These are phyloP conservation scores for Spizellomyces punctatus DNA, from an alignment of 192 early-diverging fungal genomes.

Conservation along the genomic window DNA sequence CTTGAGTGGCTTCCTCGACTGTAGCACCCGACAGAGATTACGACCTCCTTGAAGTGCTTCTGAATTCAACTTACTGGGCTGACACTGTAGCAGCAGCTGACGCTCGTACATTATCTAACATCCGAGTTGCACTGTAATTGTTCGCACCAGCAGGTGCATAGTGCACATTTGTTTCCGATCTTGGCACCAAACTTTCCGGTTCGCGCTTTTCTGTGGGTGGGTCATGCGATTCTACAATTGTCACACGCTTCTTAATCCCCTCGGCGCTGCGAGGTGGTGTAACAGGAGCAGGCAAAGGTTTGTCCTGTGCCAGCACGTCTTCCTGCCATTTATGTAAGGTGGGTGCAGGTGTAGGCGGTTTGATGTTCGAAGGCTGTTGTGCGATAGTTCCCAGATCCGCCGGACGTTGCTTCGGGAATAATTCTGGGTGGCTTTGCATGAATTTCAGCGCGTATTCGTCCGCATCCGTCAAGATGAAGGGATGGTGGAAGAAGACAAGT, in stretches of 20 bases:
- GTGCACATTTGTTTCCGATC: too few species aligned
- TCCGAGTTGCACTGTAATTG: too few species aligned
- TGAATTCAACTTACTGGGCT: too few species aligned
- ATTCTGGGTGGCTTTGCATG: constrained; percentile 52
- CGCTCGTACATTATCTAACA: too few species aligned
- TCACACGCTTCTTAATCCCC: background rate
- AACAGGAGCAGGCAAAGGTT: background rate
- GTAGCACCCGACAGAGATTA: too few species aligned
- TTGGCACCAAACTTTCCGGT: too few species aligned
- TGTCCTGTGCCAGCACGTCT: background rate
- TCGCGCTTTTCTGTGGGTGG: background rate
- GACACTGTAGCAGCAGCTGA: too few species aligned
- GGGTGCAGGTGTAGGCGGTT: background rate
- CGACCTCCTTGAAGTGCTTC: too few species aligned
- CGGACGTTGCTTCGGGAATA: constrained; percentile 29
- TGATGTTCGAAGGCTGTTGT: background rate
- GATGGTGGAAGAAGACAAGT: constrained; percentile 53
- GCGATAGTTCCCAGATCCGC: background rate
- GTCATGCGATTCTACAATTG: background rate
- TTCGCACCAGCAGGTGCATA: too few species aligned
- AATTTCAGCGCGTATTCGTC: constrained; percentile 65
- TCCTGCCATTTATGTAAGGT: background rate
- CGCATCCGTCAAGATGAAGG: constrained; percentile 52
- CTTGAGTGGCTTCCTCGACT: too few species aligned
- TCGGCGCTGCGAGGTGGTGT: background rate